Evolutionary conservation across 1,139 yeast genomes (phyloP).

Genomic region (Geotrichum europaeum): DNA sequence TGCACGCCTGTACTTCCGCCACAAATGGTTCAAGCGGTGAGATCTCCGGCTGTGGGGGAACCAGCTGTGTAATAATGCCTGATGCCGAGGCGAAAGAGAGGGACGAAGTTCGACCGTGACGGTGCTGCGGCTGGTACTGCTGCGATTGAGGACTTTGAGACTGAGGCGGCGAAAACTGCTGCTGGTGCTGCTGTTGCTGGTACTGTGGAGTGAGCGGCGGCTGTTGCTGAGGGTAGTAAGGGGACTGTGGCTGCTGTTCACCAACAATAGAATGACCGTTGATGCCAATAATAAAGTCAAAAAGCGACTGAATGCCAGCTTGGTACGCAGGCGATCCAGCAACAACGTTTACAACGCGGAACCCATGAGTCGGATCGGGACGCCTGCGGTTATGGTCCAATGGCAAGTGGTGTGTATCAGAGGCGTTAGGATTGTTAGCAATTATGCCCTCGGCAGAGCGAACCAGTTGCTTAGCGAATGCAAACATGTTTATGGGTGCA

Average conservation of each 20-base stretch:
- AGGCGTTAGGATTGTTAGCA: slow-evolving; percentile 36
- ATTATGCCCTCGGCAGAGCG: slow-evolving; percentile 57
- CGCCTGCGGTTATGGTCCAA: slow-evolving; percentile 37
- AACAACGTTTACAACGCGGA: slow-evolving; percentile 50
- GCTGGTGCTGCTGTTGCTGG: neutral
- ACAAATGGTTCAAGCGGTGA: slow-evolving; percentile 30
- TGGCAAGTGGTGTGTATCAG: slow-evolving; percentile 28
- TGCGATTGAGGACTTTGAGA: slow-evolving; percentile 1
- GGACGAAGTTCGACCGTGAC: slow-evolving; percentile 1
- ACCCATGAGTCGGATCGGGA: slow-evolving; percentile 41
- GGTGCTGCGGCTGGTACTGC: slow-evolving; percentile 9
- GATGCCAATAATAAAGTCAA: slow-evolving; percentile 74
- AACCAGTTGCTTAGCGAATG: slow-evolving; percentile 80
- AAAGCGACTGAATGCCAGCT: slow-evolving; percentile 69
- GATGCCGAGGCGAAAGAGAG: slow-evolving; percentile 15
- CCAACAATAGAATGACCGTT: slow-evolving; percentile 55
- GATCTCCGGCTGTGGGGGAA: slow-evolving; percentile 16
- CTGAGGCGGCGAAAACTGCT: neutral
- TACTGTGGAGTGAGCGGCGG: neutral
- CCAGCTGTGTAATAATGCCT: slow-evolving; percentile 25
- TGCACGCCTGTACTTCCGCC: slow-evolving; percentile 27
- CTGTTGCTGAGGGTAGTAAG: neutral
- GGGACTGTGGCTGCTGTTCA: neutral
- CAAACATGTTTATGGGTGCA: slow-evolving; percentile 51
- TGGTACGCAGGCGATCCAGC: slow-evolving; percentile 40